A percentile compares a stretch with the other conserved stretches of the same genome.
These are phyloP conservation scores for Ceratobasidium sp. DNA, from an alignment of 1,284 basidiomycete species.

Conservation along the genomic window DNA sequence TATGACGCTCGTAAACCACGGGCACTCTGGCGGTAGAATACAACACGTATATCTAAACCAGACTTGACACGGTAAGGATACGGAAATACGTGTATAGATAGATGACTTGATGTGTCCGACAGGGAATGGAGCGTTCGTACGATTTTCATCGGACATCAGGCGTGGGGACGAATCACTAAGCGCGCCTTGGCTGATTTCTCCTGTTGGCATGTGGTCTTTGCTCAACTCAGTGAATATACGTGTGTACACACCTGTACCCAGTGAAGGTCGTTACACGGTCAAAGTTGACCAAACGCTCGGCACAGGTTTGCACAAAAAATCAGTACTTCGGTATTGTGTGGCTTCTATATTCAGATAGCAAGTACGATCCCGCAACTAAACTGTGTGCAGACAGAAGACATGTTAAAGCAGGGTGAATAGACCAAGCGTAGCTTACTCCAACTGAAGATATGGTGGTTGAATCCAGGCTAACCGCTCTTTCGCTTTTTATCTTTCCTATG, in stretches of 20 bases:
- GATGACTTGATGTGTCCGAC: background rate
- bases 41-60: background rate
- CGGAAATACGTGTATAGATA: background rate
- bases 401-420: background rate
- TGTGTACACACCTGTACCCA: background rate
- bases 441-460: background rate
- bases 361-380: background rate
- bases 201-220: background rate
- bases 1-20: background rate
- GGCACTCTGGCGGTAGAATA: background rate
- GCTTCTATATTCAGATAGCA: background rate
- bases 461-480: background rate
- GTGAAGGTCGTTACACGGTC: no score
- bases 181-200: background rate
- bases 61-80: no score
- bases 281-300: no score
- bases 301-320: background rate
- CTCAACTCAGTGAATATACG: background rate
- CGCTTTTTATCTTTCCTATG: constrained; percentile 24
- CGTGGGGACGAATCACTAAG: background rate
- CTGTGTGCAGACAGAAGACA: background rate
- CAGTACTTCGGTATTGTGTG: background rate
- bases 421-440: background rate
- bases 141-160: background rate
- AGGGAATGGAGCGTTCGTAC: background rate